A percentile compares a stretch with the other conserved stretches of the same genome.
These are phyloP conservation scores for Fusarium zealandicum DNA, from an alignment of 2,329 filamentous ascomycete species.

Conservation along the genomic window DNA sequence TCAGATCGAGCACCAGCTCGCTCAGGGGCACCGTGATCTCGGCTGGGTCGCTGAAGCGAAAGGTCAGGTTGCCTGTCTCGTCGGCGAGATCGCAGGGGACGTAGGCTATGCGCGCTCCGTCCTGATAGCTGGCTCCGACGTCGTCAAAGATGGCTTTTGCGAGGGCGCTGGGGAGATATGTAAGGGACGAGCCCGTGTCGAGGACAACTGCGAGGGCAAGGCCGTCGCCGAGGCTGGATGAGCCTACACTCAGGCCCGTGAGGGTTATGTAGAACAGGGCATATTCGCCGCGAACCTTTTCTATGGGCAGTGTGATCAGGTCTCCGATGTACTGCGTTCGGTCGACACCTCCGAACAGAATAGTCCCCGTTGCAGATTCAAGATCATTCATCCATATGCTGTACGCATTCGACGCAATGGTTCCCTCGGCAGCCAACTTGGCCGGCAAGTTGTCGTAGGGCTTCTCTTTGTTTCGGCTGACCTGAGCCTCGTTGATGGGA, in stretches of 20 bases:
- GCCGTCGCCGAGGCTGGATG: conserved; percentile 51
- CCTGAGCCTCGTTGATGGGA: conserved; percentile 76
- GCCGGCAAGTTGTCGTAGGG: conserved; percentile 75
- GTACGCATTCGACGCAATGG: conserved; percentile 72
- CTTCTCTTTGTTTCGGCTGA: conserved; percentile 60
- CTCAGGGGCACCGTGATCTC: conserved; percentile 62
- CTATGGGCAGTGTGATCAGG: conserved; percentile 72
- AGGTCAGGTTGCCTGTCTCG: conserved; percentile 54
- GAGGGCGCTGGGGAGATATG: conserved; percentile 68
- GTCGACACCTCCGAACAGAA: conserved; percentile 80
- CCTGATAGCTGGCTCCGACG: conserved; percentile 66
- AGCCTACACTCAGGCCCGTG: conserved; percentile 61
- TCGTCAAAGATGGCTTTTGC: conserved; percentile 62
- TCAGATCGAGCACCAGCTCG: conserved; percentile 65
- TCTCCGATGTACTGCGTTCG: conserved; percentile 67
- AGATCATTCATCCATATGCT: conserved; percentile 80
- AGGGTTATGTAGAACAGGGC: conserved; percentile 74
- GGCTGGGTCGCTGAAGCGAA: conserved; percentile 59
- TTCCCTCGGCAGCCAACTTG: conserved; percentile 65
- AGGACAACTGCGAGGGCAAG: conserved; percentile 70
- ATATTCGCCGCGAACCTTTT: conserved; percentile 59
- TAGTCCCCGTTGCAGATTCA: conserved; percentile 67
- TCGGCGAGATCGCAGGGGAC: conserved; percentile 64
- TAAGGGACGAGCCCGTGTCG: conserved; percentile 73
- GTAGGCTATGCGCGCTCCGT: conserved; percentile 61